A percentile compares a stretch with the other conserved stretches of the same genome.
Conservation (phyloP, 345 rosid genomes). For the Raphanus raphanistrum region DNA sequence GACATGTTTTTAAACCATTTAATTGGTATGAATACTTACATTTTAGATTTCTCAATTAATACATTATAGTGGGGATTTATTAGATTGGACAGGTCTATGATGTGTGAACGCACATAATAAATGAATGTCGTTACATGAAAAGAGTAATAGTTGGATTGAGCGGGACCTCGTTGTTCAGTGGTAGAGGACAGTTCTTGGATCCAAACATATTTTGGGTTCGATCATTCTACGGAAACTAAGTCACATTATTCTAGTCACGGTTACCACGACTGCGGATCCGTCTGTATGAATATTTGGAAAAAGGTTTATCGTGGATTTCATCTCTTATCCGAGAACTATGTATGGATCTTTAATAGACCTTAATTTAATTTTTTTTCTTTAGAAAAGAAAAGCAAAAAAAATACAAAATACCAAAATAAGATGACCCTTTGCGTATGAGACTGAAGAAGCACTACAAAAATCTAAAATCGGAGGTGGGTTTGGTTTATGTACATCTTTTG, state of each 20-base stretch:
- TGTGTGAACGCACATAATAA: slow-evolving; percentile 37
- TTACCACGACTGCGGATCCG: no score
- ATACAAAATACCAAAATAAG: neutral
- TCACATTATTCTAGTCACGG: no score
- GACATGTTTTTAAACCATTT: slow-evolving; percentile 10
- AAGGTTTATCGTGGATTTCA: no score
- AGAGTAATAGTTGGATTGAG: slow-evolving; percentile 26
- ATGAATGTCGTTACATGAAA: slow-evolving; percentile 40
- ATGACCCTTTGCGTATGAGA: slow-evolving; percentile 38
- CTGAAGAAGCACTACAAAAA: slow-evolving; percentile 33
- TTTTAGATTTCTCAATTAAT: slow-evolving; percentile 1
- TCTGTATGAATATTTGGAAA: no score
- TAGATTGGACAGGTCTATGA: slow-evolving; percentile 40
- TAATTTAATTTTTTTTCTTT: no score
- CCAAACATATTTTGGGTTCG: no score
- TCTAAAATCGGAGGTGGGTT: slow-evolving; percentile 35
- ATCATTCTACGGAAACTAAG: no score
- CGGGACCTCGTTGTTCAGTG: no score
- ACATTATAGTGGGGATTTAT: slow-evolving; percentile 21
- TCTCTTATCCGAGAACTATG: no score
- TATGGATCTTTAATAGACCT: no score
- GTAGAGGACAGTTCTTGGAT: no score
- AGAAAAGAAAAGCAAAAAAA: neutral
- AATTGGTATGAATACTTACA: slow-evolving; percentile 3
- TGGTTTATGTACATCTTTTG: slow-evolving; percentile 33